Base-by-base conservation (phyloP, 2,329 filamentous ascomycete species). In the Coccinonectria pachysandricola region DNA sequence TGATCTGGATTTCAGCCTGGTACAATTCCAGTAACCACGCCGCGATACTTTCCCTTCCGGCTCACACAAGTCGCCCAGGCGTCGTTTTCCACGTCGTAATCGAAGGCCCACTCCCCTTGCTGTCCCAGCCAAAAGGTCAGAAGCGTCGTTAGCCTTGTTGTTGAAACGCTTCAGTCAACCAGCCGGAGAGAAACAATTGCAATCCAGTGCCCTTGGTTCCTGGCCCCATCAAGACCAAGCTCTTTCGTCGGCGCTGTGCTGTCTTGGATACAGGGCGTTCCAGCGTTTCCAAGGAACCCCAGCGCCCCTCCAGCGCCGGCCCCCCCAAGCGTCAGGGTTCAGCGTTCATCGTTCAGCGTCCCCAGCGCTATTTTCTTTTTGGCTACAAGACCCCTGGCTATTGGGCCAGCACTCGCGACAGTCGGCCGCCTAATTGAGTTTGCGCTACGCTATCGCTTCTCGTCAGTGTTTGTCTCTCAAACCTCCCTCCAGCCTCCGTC, bases 171-270 rank as follows among this genome's bases (percentile, higher is more conserved):
- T n/a, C n/a, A n/a, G n/a, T n/a, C n/a, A n/a, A n/a, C n/a, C n/a
- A n/a, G n/a, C n/a, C 34, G 30, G 25, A 28, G 34, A 46, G 30
- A 45, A 33, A 47, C 40, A 43, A 41, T 38, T 42, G 37, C 47
- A 52, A 50, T 52, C 48, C 47, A 52, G 46, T 45, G 41, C 43
- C 38, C n/a, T 43, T 42, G 47, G 44, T 50, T 47, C 48, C 35
- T 42, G 34, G 42, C 34, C 37, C 36, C 40, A 44, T 40, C n/a
- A n/a, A n/a, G n/a, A n/a, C n/a, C n/a, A n/a, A n/a, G n/a, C n/a
- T n/a, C n/a, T n/a, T n/a, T n/a, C n/a, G n/a, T n/a, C n/a, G n/a
- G n/a, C n/a, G n/a, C n/a, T n/a, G 37, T 33, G 30, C 23, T 43
- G 38, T 41, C 48, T 42, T 45, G 32, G 31, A 33, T 40, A 30